phyloP scores from a whole-genome alignment of 305 asterid species.

The Solanum hybrid region DNA sequence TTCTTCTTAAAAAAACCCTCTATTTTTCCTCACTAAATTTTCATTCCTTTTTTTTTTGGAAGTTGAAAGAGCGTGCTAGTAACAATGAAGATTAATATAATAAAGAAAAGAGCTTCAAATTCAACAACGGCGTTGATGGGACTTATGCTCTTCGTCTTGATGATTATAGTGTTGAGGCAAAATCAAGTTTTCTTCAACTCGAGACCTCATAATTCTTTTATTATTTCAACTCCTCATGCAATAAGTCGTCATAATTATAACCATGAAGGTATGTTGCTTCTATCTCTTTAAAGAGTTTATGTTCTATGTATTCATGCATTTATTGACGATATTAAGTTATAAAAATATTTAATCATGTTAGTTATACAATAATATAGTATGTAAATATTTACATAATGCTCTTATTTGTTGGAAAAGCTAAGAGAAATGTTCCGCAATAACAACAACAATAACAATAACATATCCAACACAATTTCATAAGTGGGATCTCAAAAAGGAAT shows the following conservation, averaged over 20 bases:
- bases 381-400: neutral
- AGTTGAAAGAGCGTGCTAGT: neutral
- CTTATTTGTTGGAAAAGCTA: neutral
- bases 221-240: neutral
- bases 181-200: neutral
- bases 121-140: neutral
- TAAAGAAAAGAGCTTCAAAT: neutral
- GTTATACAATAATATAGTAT: neutral
- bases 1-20: neutral
- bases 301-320: neutral
- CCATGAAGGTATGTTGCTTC: neutral
- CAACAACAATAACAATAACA: neutral
- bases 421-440: neutral
- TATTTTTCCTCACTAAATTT: neutral
- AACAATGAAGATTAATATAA: neutral
- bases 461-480: neutral
- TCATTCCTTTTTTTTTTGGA: neutral
- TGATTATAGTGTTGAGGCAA: neutral
- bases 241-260: neutral
- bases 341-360: neutral
- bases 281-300: neutral
- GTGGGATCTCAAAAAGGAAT: neutral
- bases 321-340: neutral
- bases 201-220: neutral
- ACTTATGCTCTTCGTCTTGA: neutral